Evolutionary conservation across 306 rosid species (phyloP), one percentile per base, ranked within the genome.

Genomic region (Cicer pinnatifidum): DNA sequence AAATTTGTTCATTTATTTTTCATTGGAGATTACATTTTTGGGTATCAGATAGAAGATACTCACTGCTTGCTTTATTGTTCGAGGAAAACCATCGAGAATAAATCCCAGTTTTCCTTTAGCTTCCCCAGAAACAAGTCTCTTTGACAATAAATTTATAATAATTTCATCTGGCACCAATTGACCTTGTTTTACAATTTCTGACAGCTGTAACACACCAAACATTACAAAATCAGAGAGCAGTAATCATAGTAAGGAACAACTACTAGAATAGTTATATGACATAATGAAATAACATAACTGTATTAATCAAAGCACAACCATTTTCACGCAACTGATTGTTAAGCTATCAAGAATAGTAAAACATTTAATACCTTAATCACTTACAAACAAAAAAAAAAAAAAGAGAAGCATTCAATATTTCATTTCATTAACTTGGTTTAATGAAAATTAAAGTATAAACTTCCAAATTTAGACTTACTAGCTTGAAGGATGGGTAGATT

Each of bases 71-170:
- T 84, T 83, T 60, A 94, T 87, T 43, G 97, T 94, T 56, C 99
- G 87, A 16, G 99, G 99, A 76, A 91, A 94, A 33, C 99, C 99
- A 76, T 94, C 99, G n/a, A 94, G 99, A 86, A 94, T 94, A 76
- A 89, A 94, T 63, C 99, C 96, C 5, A 85, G 81, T 56, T 89
- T 91, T 4, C 92, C 96, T 77, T 91, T 90, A 10, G 85, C 84
- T 73, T 87, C 91, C 61, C 90, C 97, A 53, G 82, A 84, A 75
- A 71, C 87, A 71, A 91, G 87, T 85, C 96, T 88, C 85, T 94
- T 89, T 15, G 97, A 89, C 84, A 94, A 75, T 82, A 94, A 86
- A 84, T 63, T 82, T 71, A 91, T 85, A 47, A 94, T 94, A 59
- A 89, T 87, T 75, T 94, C 97, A 83, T 94, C 98, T 7, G 98